phyloP scores from a whole-genome alignment of 2,329 filamentous ascomycete species.

The Botrytis pseudocinerea region DNA sequence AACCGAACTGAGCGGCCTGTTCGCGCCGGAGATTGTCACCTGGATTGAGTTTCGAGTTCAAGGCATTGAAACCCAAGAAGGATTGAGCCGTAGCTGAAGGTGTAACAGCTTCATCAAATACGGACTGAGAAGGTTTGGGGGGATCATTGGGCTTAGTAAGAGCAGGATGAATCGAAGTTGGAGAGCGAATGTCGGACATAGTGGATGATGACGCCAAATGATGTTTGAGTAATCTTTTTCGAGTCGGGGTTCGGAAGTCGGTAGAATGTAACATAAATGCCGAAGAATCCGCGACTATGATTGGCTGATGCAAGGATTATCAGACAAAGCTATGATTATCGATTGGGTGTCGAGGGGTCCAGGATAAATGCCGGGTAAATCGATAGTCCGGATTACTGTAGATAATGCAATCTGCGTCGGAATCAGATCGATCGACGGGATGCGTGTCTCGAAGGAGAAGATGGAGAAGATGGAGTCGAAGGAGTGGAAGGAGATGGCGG shows the following conservation, averaged over 20 bases:
- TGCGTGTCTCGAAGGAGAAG: not conserved
- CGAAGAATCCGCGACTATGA: not conserved
- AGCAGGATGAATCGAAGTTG: slow-evolving; percentile 53
- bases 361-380: not conserved
- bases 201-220: slow-evolving; percentile 29
- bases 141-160: slow-evolving; percentile 45
- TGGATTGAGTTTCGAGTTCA: slow-evolving; percentile 37
- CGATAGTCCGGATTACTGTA: not conserved
- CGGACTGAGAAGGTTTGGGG: slow-evolving; percentile 26
- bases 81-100: slow-evolving; percentile 29
- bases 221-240: not conserved
- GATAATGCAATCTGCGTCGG: not conserved
- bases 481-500: not conserved
- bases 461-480: not conserved
- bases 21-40: slow-evolving; percentile 46
- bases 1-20: slow-evolving; percentile 47
- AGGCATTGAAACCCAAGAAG: slow-evolving; percentile 35
- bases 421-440: not conserved
- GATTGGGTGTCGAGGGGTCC: not conserved
- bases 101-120: slow-evolving; percentile 35
- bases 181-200: slow-evolving; percentile 48
- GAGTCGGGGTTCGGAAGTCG: not conserved
- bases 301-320: not conserved
- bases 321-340: not conserved
- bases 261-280: not conserved